Percentiles rank a stretch among this genome's conserved stretches.
These are phyloP conservation scores for Colletotrichum phormii DNA, from an alignment of 2,329 filamentous ascomycete genomes.

Conservation along the genomic window DNA sequence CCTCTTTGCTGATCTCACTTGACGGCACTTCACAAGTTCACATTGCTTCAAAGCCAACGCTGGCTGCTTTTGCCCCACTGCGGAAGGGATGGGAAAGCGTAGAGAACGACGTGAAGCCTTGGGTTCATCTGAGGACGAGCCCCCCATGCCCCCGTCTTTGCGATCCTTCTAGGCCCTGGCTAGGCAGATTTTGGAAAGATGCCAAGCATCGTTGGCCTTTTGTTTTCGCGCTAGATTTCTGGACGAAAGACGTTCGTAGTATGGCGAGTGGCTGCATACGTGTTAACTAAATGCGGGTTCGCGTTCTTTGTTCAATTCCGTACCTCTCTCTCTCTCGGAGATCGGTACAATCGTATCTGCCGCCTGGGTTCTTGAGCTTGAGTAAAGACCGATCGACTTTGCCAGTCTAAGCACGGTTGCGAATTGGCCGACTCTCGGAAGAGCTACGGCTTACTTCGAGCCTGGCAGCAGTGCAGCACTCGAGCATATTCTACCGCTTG, in stretches of 20 bases:
- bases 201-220: slow-evolving; percentile 12
- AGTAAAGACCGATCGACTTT: background rate
- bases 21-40: background rate
- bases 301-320: background rate
- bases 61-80: background rate
- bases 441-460: background rate
- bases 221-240: background rate
- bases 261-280: slow-evolving; percentile 5
- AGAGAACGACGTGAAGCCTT: background rate
- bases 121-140: background rate
- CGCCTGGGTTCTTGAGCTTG: background rate
- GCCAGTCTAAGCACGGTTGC: background rate
- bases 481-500: background rate
- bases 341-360: background rate
- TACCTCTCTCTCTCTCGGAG: background rate
- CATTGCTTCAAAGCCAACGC: background rate
- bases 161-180: slow-evolving; percentile 1
- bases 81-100: background rate
- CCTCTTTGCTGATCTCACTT: background rate
- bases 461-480: background rate
- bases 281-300: background rate
- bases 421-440: background rate
- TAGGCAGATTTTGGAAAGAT: background rate
- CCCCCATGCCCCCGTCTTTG: background rate
- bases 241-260: background rate